Evolutionary conservation across 2,329 filamentous ascomycete genomes (phyloP).

Genomic region (Aspergillus quadricinctus): DNA sequence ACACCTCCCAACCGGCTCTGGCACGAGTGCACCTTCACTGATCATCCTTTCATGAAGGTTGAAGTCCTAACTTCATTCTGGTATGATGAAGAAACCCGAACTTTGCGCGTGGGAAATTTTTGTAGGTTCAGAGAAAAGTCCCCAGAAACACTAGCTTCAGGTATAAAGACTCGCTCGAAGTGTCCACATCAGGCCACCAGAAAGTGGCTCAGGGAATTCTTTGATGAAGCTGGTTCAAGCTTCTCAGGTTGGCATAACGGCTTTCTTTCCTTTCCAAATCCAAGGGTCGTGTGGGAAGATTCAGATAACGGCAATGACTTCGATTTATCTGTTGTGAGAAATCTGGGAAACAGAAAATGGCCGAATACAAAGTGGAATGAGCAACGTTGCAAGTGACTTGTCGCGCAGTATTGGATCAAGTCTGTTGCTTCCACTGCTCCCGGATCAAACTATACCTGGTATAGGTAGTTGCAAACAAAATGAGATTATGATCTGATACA

Average conservation of each 20-base stretch:
- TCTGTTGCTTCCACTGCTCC: not conserved
- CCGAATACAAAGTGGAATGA: not conserved
- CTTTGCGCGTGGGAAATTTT: not conserved
- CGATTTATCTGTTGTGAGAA: not conserved
- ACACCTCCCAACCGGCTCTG: not conserved
- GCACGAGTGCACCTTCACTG: not conserved
- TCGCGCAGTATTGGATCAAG: not conserved
- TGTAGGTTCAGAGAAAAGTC: not conserved
- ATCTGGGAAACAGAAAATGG: not conserved
- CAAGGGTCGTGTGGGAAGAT: not conserved
- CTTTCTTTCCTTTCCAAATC: not conserved
- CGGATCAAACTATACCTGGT: not conserved
- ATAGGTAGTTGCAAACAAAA: not conserved
- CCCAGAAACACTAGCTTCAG: not conserved
- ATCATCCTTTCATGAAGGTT: not conserved
- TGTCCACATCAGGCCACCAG: not conserved
- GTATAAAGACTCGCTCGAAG: not conserved
- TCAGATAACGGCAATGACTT: not conserved
- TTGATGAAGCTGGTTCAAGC: not conserved
- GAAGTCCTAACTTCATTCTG: not conserved
- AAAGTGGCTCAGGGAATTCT: not conserved
- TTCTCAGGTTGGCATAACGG: not conserved
- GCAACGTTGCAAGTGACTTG: not conserved
- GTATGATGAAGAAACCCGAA: not conserved
- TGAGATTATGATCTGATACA: not conserved